Evolutionary conservation across 2,329 filamentous ascomycete genomes (phyloP).

Genomic region (Elsinoe australis): DNA sequence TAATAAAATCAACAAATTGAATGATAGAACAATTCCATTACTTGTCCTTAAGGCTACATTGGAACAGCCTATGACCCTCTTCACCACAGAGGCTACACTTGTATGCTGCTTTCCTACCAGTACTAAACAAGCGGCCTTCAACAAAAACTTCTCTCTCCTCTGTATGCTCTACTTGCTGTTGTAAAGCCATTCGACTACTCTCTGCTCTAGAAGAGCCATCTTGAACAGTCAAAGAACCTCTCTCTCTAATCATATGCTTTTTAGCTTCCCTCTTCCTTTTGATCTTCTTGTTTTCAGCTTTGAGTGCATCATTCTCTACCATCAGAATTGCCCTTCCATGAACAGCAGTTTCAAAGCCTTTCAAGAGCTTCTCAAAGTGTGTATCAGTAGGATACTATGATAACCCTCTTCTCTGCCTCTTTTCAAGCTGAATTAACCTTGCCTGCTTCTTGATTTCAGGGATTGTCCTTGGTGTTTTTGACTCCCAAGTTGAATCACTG

Average conservation of each 20-base stretch:
- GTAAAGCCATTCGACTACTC: no score
- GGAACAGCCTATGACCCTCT: conserved; percentile 1
- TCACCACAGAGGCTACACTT: conserved; percentile 3
- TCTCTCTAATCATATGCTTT: background rate
- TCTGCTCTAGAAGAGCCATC: no score
- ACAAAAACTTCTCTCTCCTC: background rate
- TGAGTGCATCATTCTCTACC: background rate
- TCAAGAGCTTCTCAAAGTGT: background rate
- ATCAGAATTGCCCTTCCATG: background rate
- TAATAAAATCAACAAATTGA: background rate
- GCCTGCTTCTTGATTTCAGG: background rate
- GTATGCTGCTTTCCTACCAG: background rate
- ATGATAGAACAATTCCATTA: background rate
- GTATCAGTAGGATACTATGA: background rate
- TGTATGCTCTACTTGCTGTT: background rate
- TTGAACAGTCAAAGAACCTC: no score
- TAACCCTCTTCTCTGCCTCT: background rate
- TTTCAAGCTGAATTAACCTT: background rate
- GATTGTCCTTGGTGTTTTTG: background rate
- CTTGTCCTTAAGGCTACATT: background rate
- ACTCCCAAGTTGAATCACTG: background rate
- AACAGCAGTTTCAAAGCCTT: background rate
- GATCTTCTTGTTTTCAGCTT: background rate
- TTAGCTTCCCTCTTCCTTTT: background rate
- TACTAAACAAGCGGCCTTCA: background rate